These are phyloP conservation scores for Leccinellum rugosiceps DNA, from an alignment of 768 basidiomycete species.

Conservation along the genomic window DNA sequence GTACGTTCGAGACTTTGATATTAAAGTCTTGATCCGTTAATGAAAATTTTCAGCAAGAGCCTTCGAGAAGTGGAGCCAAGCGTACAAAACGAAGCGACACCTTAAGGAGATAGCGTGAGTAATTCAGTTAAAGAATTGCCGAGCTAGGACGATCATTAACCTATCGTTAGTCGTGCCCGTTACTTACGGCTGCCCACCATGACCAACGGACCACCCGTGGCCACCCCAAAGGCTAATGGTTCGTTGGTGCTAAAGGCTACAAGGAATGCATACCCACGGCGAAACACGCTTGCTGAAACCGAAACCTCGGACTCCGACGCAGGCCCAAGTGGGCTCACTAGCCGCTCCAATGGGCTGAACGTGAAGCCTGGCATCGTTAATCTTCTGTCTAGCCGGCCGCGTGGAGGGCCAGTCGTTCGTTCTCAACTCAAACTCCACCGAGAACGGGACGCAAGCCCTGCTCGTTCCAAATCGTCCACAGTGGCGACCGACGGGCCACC, in stretches of 20 bases:
- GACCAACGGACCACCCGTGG: conserved; percentile 36
- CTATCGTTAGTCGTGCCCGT: conserved; percentile 62
- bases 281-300: conserved; percentile 23
- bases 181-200: conserved; percentile 71
- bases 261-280: conserved; percentile 32
- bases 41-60: conserved; percentile 39
- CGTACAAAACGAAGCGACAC: conserved; percentile 65
- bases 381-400: conserved; percentile 36
- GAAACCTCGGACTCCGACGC: conserved; percentile 33
- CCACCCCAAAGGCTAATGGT: conserved; percentile 29
- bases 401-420: conserved; percentile 25
- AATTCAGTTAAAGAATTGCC: conserved; percentile 8
- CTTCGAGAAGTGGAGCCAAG: conserved; percentile 66
- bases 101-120: conserved; percentile 84
- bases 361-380: conserved; percentile 35
- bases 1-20: conserved; percentile 40
- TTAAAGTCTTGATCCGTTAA: conserved; percentile 6
- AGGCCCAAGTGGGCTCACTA: conserved; percentile 23
- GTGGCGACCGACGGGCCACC: conserved; percentile 20
- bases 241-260: conserved; percentile 24
- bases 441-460: conserved; percentile 32
- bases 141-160: conserved; percentile 26
- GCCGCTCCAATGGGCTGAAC: conserved; percentile 25
- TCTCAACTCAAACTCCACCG: conserved; percentile 26
- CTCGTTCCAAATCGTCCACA: conserved; percentile 27